Percentiles rank a stretch among this genome's conserved stretches.
These are phyloP conservation scores for Suillus variegatus DNA, from an alignment of 768 basidiomycete species.

Conservation along the genomic window DNA sequence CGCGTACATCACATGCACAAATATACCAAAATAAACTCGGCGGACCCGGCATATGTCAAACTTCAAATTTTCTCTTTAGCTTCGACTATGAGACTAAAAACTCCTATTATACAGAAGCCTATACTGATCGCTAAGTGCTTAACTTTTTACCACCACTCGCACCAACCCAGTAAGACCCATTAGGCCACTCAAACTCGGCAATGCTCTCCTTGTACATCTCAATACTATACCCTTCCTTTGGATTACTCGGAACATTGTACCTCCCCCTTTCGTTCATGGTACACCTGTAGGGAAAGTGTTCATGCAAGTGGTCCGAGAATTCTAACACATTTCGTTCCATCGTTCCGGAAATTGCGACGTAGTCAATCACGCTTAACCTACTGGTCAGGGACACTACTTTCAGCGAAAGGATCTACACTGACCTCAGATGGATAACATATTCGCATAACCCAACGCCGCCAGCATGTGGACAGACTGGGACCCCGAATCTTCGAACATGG, in stretches of 20 bases:
- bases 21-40: not conserved
- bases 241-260: conserved; percentile 82
- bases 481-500: conserved; percentile 53
- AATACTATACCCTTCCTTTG: conserved; percentile 87
- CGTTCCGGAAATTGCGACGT: conserved; percentile 85
- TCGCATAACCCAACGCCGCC: conserved; percentile 94
- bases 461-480: conserved; percentile 91
- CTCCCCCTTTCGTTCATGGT: conserved; percentile 83
- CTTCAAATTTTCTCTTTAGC: no score
- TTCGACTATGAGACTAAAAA: no score
- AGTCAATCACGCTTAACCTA: conserved; percentile 77
- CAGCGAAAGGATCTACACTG: conserved; percentile 16
- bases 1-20: not conserved
- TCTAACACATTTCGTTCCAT: conserved; percentile 96
- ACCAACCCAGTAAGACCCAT: conserved; percentile 47
- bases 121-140: not conserved
- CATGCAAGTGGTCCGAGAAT: conserved; percentile 89
- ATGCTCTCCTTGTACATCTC: conserved; percentile 86
- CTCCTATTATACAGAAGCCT: not conserved
- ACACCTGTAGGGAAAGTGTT: conserved; percentile 88
- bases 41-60: no score
- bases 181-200: conserved; percentile 82
- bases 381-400: not conserved
- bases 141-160: conserved; percentile 7
- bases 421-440: conserved; percentile 85